Percentiles rank a stretch among this genome's conserved stretches.
Conservation (phyloP, 2,329 filamentous ascomycete species). For the Capronia coronata region DNA sequence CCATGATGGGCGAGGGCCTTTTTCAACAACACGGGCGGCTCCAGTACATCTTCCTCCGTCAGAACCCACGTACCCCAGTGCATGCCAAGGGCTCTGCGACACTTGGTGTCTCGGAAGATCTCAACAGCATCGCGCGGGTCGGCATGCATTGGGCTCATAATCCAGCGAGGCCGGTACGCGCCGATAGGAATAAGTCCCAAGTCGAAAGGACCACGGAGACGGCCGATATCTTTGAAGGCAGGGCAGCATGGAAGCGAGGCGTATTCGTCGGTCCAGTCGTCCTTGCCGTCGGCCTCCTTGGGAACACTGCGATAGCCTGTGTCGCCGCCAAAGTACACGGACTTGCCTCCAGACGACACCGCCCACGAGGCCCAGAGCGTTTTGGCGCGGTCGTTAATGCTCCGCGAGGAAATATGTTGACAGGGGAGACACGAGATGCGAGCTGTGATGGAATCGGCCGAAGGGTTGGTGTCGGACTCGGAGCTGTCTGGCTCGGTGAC, state of each 20-base stretch:
- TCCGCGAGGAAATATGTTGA: constrained; percentile 72
- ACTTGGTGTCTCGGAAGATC: constrained; percentile 79
- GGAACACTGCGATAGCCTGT: constrained; percentile 83
- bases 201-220: constrained; percentile 76
- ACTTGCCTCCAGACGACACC: constrained; percentile 54
- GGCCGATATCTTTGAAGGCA: constrained; percentile 77
- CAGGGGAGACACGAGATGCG: constrained; percentile 72
- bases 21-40: constrained; percentile 68
- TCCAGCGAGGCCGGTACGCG: constrained; percentile 59
- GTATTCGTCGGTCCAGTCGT: constrained; percentile 66
- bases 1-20: constrained; percentile 60
- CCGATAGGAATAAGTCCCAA: constrained; percentile 90
- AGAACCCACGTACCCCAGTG: constrained; percentile 90
- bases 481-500: constrained; percentile 31
- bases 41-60: constrained; percentile 75
- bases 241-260: constrained; percentile 64
- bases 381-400: constrained; percentile 60
- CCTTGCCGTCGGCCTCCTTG: constrained; percentile 51
- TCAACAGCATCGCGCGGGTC: constrained; percentile 83
- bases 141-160: constrained; percentile 78
- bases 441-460: constrained; percentile 55
- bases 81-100: constrained; percentile 71
- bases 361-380: constrained; percentile 90
- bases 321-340: constrained; percentile 44
- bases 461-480: constrained; percentile 16